A percentile compares a stretch with the other conserved stretches of the same genome.
These are phyloP conservation scores for Cadophora sp. DNA, from an alignment of 2,329 filamentous ascomycete genomes.

Conservation along the genomic window DNA sequence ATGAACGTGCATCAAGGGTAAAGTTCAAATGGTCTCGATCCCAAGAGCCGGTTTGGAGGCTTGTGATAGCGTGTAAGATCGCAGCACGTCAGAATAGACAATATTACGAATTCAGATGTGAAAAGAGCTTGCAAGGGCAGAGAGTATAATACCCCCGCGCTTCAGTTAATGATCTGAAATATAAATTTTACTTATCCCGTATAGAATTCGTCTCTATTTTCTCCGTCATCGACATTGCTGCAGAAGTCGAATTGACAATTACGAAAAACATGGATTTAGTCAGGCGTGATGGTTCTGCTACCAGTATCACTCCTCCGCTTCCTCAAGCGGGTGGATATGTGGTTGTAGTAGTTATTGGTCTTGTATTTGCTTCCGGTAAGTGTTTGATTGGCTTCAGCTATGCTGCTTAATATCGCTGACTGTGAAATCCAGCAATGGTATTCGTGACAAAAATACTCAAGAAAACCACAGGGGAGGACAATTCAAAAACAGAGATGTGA, in stretches of 20 bases:
- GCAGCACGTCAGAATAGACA: neutral
- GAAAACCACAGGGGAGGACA: constrained; percentile 21
- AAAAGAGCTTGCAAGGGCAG: neutral
- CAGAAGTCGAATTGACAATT: too few species aligned
- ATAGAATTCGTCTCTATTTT: too few species aligned
- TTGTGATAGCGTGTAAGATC: neutral
- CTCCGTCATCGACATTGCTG: too few species aligned
- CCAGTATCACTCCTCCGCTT: constrained; percentile 17
- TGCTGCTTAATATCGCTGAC: neutral
- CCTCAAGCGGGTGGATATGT: constrained; percentile 22
- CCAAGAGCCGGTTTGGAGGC: neutral
- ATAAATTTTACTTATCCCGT: too few species aligned
- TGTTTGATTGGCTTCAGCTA: neutral
- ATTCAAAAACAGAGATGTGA: constrained; percentile 21
- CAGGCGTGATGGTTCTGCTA: constrained; percentile 7
- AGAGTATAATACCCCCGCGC: neutral
- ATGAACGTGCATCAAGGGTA: too few species aligned
- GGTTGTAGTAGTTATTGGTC: constrained; percentile 19
- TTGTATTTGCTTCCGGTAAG: constrained; percentile 20
- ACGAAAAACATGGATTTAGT: neutral
- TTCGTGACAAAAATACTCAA: constrained; percentile 20
- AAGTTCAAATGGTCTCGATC: neutral
- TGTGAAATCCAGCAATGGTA: constrained; percentile 18
- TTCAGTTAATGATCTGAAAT: neutral
- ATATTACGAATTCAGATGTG: neutral